These are phyloP conservation scores for Xylariaceae sp. DNA, from an alignment of 2,329 filamentous ascomycete species.

Conservation along the genomic window DNA sequence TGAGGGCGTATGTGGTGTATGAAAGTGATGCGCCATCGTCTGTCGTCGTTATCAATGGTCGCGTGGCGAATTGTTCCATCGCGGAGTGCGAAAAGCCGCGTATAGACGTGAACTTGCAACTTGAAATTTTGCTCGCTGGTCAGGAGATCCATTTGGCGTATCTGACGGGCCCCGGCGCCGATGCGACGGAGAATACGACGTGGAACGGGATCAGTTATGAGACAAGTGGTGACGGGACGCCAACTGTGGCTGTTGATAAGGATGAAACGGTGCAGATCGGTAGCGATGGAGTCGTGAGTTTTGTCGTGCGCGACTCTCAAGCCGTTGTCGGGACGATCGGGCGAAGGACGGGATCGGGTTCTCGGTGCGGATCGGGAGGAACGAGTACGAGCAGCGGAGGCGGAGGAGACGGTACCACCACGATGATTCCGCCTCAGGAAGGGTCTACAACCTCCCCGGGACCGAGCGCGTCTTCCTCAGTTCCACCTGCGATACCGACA, in stretches of 20 bases:
- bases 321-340: slow-evolving; percentile 44
- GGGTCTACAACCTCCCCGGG: not conserved
- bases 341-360: not conserved
- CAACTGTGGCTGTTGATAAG: slow-evolving; percentile 32
- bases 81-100: slow-evolving; percentile 34
- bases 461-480: not conserved
- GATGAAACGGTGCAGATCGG: slow-evolving; percentile 30
- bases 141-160: slow-evolving; percentile 42
- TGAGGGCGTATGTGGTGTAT: slow-evolving; percentile 43
- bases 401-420: not conserved
- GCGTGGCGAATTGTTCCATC: slow-evolving; percentile 37
- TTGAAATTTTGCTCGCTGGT: slow-evolving; percentile 35
- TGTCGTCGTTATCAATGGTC: slow-evolving; percentile 43
- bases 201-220: slow-evolving; percentile 46
- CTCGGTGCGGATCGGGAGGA: not conserved
- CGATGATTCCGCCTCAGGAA: not conserved
- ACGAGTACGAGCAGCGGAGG: not conserved
- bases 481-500: not conserved
- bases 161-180: slow-evolving; percentile 42
- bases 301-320: slow-evolving; percentile 40
- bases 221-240: slow-evolving; percentile 37
- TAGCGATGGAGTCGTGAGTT: slow-evolving; percentile 31
- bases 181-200: slow-evolving; percentile 37
- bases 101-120: slow-evolving; percentile 38
- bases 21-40: slow-evolving; percentile 38